Base-by-base conservation (phyloP, 2,329 filamentous ascomycete species). In the Xylariaceae sp. region DNA sequence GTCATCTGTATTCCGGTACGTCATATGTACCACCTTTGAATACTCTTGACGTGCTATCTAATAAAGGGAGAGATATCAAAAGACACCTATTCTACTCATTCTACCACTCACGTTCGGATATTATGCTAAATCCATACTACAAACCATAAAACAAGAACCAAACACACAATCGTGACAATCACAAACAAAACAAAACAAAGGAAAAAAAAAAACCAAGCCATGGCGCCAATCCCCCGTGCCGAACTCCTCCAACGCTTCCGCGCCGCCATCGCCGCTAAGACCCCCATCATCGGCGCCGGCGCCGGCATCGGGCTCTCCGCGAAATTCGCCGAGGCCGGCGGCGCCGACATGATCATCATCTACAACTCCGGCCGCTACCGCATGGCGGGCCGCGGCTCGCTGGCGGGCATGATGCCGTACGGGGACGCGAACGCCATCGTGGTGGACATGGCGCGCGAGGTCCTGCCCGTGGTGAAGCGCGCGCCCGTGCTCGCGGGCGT, bases 331-430 rank as follows among this genome's bases (percentile, higher is more conserved):
- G 86, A 89, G 68, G 76, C 77, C 45, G 86, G 85, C 39, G 84
- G 85, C 57, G 82, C 79, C 11, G 85, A 88, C 63, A 72, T 89
- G 42, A 87, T 89, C 64, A 82, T 88, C 58, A 79, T 88, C 62
- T 88, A 88, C 74, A 88, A 88, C 68, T 85, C 81, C 39, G 86
- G 86, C 0, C 79, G 85, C 3, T 89, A 85, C 66, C 81, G 86
- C 7, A 89, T 89, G 86, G 85, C 85, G 0, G 86, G 86, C 0
- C 74, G 82, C 42, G 86, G 86, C 0, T 87, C 84, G 0, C 70
- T 88, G 8, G 85, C 86, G 0, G 86, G 86, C 0, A 69, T 88
- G 48, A 86, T 88, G 83, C 84, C 85, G 0, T 88, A 86, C 65
- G 81, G 83, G 3, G 85, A 88, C 64, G 85, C 86, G 3, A 88